A percentile compares a stretch with the other conserved stretches of the same genome.
Evolutionary conservation across 208 protist genomes (phyloP).

Genomic region (Blechomonas ayalai): DNA sequence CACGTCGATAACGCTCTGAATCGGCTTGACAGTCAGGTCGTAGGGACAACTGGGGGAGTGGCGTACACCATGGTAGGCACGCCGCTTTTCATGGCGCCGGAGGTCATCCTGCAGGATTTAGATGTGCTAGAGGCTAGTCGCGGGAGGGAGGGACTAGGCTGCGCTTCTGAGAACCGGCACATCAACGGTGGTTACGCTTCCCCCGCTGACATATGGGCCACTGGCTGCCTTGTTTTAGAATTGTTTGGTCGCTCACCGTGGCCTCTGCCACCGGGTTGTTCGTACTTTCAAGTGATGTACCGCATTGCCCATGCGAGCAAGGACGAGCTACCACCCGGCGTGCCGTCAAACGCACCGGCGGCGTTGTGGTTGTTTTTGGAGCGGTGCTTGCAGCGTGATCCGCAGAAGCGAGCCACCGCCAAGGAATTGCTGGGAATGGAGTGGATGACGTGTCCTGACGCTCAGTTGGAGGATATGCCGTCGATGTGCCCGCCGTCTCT

Average conservation of each 20-base stretch:
- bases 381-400: slow-evolving; percentile 78
- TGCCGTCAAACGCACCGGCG: slow-evolving; percentile 80
- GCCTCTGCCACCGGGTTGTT: slow-evolving; percentile 87
- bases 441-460: too few species aligned
- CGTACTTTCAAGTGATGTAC: slow-evolving; percentile 82
- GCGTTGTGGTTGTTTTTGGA: slow-evolving; percentile 69
- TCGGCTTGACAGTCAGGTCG: slow-evolving; percentile 24
- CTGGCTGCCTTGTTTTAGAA: slow-evolving; percentile 92
- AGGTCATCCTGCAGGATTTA: slow-evolving; percentile 88
- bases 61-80: slow-evolving; percentile 79
- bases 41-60: slow-evolving; percentile 69
- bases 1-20: too few species aligned
- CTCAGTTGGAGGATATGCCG: too few species aligned
- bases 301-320: slow-evolving; percentile 82
- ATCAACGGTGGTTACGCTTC: slow-evolving; percentile 84
- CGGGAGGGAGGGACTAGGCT: too few species aligned
- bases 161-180: too few species aligned
- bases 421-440: slow-evolving; percentile 60
- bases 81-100: slow-evolving; percentile 90
- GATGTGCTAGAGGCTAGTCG: too few species aligned
- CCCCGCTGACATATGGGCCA: slow-evolving; percentile 92
- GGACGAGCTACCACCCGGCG: too few species aligned
- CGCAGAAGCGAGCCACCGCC: slow-evolving; percentile 52
- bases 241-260: slow-evolving; percentile 86
- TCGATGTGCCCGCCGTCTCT: too few species aligned